Evolutionary conservation across 257 asterid species (phyloP).

Genomic region (Agastache rugosa): DNA sequence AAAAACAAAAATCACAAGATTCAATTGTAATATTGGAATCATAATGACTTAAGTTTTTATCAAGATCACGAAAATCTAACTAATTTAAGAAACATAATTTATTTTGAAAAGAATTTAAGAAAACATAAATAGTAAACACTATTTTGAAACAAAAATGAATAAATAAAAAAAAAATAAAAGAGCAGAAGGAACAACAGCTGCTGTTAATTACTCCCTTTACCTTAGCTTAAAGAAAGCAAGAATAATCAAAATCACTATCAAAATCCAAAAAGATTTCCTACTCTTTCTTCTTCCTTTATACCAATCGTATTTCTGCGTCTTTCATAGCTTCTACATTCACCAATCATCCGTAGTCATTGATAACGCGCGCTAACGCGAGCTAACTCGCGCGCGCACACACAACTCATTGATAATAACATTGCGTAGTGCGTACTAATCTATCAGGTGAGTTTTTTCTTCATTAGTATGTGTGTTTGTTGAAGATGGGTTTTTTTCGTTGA

Average conservation of each 20-base stretch:
- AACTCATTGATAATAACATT: constrained; percentile 30
- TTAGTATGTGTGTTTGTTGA: not conserved
- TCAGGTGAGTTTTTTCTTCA: constrained; percentile 30
- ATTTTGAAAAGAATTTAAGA: no score
- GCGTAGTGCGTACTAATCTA: not conserved
- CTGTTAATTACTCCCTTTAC: constrained; percentile 16
- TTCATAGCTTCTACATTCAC: not conserved
- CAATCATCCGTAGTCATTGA: constrained; percentile 24
- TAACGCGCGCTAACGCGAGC: not conserved
- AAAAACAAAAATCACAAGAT: not conserved
- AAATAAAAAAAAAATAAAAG: no score
- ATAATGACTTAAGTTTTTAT: not conserved
- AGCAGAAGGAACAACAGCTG: no score
- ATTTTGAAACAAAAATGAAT: no score
- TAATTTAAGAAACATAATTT: not conserved
- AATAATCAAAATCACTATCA: constrained; percentile 28
- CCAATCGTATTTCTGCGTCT: constrained; percentile 12
- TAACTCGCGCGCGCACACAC: constrained; percentile 21
- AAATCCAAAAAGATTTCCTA: constrained; percentile 36
- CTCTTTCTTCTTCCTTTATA: not conserved
- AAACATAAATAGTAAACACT: no score
- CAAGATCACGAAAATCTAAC: constrained; percentile 6
- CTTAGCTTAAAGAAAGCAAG: not conserved
- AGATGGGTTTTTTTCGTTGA: not conserved
- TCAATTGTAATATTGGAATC: not conserved